Evolutionary conservation across 2,329 filamentous ascomycete genomes (phyloP), one percentile per base, ranked within the genome.

Genomic region (Sporothrix globosa): DNA sequence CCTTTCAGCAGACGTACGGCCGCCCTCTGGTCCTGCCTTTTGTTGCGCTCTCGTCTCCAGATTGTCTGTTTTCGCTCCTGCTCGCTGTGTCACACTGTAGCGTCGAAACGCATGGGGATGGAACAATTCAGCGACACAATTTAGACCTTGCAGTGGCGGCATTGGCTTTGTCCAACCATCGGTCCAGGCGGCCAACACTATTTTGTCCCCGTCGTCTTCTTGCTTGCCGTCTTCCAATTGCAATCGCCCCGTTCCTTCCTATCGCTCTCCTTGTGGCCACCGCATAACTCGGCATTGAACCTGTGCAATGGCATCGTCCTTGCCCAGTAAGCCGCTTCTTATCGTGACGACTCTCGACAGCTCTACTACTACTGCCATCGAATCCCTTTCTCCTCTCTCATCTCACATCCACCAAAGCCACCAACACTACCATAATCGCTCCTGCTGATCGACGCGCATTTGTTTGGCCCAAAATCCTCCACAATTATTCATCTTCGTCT

Each of bases 151-250:
- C 21, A 21, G 54, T 41, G 21, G 34, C 7, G 34, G 60, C 60
- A 63, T 63, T 63, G 60, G 60, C 21, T 63, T 63, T 48, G 39
- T 63, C 60, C 41, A 27, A 63, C 60, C 19, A 17, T n/a, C 41
- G 21, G 9, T 34, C 39, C 21, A 63, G 58, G n/a, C 39, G 21
- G 34, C 34, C 34, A 34, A 46, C 41, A 30, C 60, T 14, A 46
- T 24, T 30, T 46, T 21, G 11, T 46, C 21, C 30, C 48, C 41
- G 5, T 50, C 39, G 14, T n/a, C 61, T 50, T 65, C 30, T 7
- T 46, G 39, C 58, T 60, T 30, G 34, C 56, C 41, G 10, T n/a
- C 34, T 60, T 60, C 34, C 56, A 44, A 19, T 63, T 63, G 60
- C 41, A 63, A 7, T 7, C 24, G 21, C 24, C 7, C 41, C 39